phyloP scores from a whole-genome alignment of 1,139 yeast species.

The Blastobotrys ciferrii region DNA sequence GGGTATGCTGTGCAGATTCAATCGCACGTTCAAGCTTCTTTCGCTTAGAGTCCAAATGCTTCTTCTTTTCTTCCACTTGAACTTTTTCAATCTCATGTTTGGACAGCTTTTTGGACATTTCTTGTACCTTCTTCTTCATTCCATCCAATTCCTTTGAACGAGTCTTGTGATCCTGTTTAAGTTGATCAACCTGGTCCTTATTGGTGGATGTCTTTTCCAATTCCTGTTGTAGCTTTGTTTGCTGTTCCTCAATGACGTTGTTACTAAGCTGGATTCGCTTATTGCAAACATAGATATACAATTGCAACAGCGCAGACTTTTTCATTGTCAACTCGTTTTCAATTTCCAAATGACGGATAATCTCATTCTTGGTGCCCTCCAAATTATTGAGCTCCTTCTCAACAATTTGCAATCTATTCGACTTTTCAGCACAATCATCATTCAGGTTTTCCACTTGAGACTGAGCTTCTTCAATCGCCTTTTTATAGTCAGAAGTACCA shows the following conservation, averaged over 20 bases:
- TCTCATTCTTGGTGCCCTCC: slow-evolving; percentile 68
- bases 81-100: slow-evolving; percentile 49
- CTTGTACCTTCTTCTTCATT: slow-evolving; percentile 29
- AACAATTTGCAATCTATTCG: slow-evolving; percentile 73
- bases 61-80: slow-evolving; percentile 70
- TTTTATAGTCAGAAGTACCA: slow-evolving; percentile 85
- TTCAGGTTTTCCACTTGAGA: slow-evolving; percentile 65
- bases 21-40: slow-evolving; percentile 58
- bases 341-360: slow-evolving; percentile 59
- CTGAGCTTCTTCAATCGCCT: slow-evolving; percentile 64
- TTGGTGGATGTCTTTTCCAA: slow-evolving; percentile 44
- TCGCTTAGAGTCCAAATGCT: slow-evolving; percentile 56
- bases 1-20: slow-evolving; percentile 39
- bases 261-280: slow-evolving; percentile 38
- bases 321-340: slow-evolving; percentile 63
- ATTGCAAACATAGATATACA: slow-evolving; percentile 45
- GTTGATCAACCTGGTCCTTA: slow-evolving; percentile 39
- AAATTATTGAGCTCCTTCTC: slow-evolving; percentile 70
- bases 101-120: slow-evolving; percentile 29
- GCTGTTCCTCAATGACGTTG: slow-evolving; percentile 45
- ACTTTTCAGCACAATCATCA: slow-evolving; percentile 78
- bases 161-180: slow-evolving; percentile 42
- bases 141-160: slow-evolving; percentile 33
- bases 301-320: slow-evolving; percentile 59
- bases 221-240: slow-evolving; percentile 49